Base-by-base conservation (phyloP, 2,329 filamentous ascomycete genomes). In the Corynespora cassiicola region DNA sequence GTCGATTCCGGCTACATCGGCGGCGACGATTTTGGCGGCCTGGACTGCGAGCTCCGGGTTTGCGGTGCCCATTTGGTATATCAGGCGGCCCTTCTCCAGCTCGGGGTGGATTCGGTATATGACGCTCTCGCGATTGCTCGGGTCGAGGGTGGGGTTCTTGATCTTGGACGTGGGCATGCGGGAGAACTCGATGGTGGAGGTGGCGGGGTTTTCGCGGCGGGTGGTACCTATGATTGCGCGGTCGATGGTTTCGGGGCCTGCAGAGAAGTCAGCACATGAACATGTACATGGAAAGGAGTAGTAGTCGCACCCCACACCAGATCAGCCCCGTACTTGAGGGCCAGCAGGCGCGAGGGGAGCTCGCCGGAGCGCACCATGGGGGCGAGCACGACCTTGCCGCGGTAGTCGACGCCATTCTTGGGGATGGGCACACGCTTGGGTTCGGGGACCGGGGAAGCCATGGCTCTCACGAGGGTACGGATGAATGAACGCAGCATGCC, bases 321-420 rank as follows among this genome's bases (percentile, higher is more conserved):
- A 70, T 99, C 94, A 35, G 94, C 94, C 52, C 94, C 94, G 68
- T 99, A 97, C 63, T 95, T 88, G 46, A 99, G 81, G 20, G 94
- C 89, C 27, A 95, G 73, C 17, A 99, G 79, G 42, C 94, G 85
- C 24, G 89, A 94, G 3, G 94, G 92, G 45, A 96, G 76, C 75
- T 99, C 94, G 63, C 94, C 94, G n/a, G 90, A 95, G 54, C 94
- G 87, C 41, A 96, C 92, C 94, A 99, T 99, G 25, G 94, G 94
- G 46, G 94, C 94, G 49, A 99, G 86, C 28, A 97, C 94, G 51
- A 97, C 74, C 71, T 95, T 96, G 71, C 88, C 87, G 56, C 92
- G 83, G 72, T 96, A 97, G 75, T 96, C 90, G 60, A 96, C 90
- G 34, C 92, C 92, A 68, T 87, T 87, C 45, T 78, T 80, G 50